Conservation (phyloP, 768 basidiomycete species). For the Calocera viscosa region DNA sequence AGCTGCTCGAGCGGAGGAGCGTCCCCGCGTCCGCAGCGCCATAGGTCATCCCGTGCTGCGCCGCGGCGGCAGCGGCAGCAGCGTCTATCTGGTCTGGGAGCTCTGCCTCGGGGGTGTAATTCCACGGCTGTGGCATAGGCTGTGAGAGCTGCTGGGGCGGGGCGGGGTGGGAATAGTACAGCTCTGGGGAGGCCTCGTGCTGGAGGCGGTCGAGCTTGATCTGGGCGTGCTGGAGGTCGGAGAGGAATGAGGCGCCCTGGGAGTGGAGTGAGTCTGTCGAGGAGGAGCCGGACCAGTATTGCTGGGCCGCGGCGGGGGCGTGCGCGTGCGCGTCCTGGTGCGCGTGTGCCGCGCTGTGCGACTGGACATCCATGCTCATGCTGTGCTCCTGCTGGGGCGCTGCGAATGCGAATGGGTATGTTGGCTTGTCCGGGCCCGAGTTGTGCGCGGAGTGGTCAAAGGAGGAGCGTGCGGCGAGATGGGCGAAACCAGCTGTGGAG, state of each 20-base stretch:
- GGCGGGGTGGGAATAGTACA: conserved; percentile 12
- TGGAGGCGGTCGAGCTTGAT: conserved; percentile 20
- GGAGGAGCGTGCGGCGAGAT: conserved; percentile 1
- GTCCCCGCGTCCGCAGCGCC: not conserved
- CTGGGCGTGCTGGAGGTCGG: conserved; percentile 59
- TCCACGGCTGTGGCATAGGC: conserved; percentile 5
- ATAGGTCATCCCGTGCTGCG: not conserved
- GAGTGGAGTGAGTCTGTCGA: conserved; percentile 25
- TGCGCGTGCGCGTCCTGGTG: not conserved
- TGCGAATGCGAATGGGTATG: conserved; percentile 24
- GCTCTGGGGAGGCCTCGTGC: conserved; percentile 10
- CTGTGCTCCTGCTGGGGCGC: conserved; percentile 26
- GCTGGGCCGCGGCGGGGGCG: not conserved
- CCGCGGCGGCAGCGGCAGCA: not conserved
- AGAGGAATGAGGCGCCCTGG: conserved; percentile 46
- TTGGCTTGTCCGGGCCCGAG: conserved; percentile 29
- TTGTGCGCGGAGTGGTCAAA: conserved; percentile 20
- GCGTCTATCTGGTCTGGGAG: not conserved
- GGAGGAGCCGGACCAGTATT: conserved; percentile 27
- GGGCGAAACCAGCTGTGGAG: not conserved
- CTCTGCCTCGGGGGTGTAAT: conserved; percentile 5
- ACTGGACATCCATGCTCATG: not conserved
- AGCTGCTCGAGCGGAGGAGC: not conserved
- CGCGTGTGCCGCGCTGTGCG: not conserved
- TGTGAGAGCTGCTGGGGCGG: conserved; percentile 17